A percentile compares a stretch with the other conserved stretches of the same genome.
phyloP scores from a whole-genome alignment of 495 filamentous ascomycete genomes.

The Lophiostoma macrostomum region DNA sequence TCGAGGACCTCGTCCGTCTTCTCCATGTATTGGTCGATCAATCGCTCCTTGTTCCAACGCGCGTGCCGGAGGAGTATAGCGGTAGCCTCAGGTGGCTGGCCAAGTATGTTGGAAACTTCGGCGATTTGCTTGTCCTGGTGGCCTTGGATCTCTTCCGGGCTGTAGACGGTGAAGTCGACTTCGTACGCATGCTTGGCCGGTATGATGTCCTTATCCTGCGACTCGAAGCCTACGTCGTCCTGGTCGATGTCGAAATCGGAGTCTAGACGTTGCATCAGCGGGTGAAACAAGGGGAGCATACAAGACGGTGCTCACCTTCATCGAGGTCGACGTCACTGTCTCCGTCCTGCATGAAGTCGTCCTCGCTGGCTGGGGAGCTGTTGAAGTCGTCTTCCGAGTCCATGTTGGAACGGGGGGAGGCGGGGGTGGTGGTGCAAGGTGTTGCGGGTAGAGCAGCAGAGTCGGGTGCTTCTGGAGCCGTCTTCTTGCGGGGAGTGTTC shows the following conservation, averaged over 20 bases:
- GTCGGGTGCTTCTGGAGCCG: slow-evolving; percentile 43
- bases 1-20: slow-evolving; percentile 72
- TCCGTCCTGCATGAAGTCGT: slow-evolving; percentile 64
- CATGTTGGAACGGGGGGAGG: no score
- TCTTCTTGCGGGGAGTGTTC: slow-evolving; percentile 49
- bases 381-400: slow-evolving; percentile 97
- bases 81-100: slow-evolving; percentile 77
- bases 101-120: slow-evolving; percentile 84
- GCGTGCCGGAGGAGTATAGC: slow-evolving; percentile 86
- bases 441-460: slow-evolving; percentile 48
- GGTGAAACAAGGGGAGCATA: slow-evolving; percentile 11
- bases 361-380: slow-evolving; percentile 75
- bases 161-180: slow-evolving; percentile 76
- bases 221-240: slow-evolving; percentile 66
- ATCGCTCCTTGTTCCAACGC: slow-evolving; percentile 90
- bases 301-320: slow-evolving; percentile 9
- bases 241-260: slow-evolving; percentile 62
- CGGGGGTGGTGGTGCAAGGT: slow-evolving; percentile 59
- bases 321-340: slow-evolving; percentile 58
- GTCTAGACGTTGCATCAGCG: slow-evolving; percentile 13
- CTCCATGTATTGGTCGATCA: slow-evolving; percentile 96
- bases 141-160: slow-evolving; percentile 72
- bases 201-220: slow-evolving; percentile 72
- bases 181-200: slow-evolving; percentile 74
- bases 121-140: slow-evolving; percentile 81